Evolutionary conservation across 768 basidiomycete genomes (phyloP).

Genomic region (Podaxis carcinomalis): DNA sequence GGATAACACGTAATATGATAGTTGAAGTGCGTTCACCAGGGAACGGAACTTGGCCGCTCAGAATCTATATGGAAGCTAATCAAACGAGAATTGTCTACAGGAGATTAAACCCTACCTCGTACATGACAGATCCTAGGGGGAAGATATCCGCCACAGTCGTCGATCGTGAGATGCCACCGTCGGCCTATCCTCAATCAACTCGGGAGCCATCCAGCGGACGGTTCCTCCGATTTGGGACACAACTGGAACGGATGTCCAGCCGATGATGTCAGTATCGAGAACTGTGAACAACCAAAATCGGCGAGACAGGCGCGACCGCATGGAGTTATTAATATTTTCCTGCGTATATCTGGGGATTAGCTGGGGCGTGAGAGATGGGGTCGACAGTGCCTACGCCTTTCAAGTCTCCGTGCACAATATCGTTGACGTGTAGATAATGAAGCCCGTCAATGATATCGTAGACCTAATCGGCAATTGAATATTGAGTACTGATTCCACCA

Average conservation of each 20-base stretch:
- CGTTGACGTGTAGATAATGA: conserved; percentile 10
- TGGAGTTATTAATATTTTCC: conserved; percentile 21
- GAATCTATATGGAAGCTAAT: conserved; percentile 15
- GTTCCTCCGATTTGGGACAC: conserved; percentile 14
- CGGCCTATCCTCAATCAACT: conserved; percentile 13
- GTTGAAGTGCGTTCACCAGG: too few species aligned
- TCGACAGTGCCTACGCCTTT: conserved; percentile 14
- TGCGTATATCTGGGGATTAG: neutral
- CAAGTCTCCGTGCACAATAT: conserved; percentile 19
- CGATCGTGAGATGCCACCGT: neutral
- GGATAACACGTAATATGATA: too few species aligned
- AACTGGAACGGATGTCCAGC: conserved; percentile 14
- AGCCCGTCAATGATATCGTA: conserved; percentile 12
- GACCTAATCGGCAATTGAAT: neutral
- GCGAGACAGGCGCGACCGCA: conserved; percentile 18
- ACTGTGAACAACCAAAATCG: conserved; percentile 22
- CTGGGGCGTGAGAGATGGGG: neutral
- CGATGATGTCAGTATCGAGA: conserved; percentile 13
- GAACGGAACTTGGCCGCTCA: conserved; percentile 21
- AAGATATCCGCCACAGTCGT: conserved; percentile 18
- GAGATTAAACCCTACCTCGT: conserved; percentile 14
- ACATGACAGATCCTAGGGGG: conserved; percentile 17
- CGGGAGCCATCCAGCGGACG: conserved; percentile 21
- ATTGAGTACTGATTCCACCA: too few species aligned
- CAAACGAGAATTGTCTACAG: too few species aligned